These are phyloP conservation scores for Exophiala spinifera DNA, from an alignment of 2,329 filamentous ascomycete genomes.

Conservation along the genomic window DNA sequence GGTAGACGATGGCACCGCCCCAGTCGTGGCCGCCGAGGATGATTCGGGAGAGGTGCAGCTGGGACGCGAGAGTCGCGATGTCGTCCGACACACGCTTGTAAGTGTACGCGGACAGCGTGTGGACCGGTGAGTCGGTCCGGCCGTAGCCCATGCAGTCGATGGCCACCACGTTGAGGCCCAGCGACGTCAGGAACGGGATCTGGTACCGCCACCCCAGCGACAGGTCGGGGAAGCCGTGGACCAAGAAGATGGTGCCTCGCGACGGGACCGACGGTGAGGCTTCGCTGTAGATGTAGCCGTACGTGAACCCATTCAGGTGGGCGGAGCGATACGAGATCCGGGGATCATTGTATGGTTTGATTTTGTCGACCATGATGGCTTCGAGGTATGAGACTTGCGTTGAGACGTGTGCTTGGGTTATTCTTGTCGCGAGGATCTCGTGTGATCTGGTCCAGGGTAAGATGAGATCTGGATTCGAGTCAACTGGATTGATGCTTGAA, in stretches of 20 bases:
- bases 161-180: conserved; percentile 74
- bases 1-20: conserved; percentile 75
- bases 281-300: conserved; percentile 58
- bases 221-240: conserved; percentile 82
- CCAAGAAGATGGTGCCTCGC: conserved; percentile 54
- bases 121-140: conserved; percentile 59
- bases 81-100: conserved; percentile 71
- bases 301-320: conserved; percentile 65
- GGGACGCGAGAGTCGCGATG: conserved; percentile 66
- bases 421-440: neutral
- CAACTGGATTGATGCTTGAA: too few species aligned
- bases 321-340: conserved; percentile 64
- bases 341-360: conserved; percentile 61
- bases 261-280: conserved; percentile 41
- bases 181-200: conserved; percentile 69
- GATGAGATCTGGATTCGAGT: too few species aligned
- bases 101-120: conserved; percentile 61
- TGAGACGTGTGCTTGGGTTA: neutral
- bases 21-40: conserved; percentile 92
- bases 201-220: conserved; percentile 86
- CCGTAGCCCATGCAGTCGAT: conserved; percentile 88
- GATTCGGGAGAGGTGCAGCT: conserved; percentile 57
- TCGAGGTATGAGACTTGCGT: neutral
- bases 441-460: neutral
- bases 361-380: conserved; percentile 56